Evolutionary conservation across 2,329 filamentous ascomycete species (phyloP).

Genomic region (Pseudogymnoascus sp.): DNA sequence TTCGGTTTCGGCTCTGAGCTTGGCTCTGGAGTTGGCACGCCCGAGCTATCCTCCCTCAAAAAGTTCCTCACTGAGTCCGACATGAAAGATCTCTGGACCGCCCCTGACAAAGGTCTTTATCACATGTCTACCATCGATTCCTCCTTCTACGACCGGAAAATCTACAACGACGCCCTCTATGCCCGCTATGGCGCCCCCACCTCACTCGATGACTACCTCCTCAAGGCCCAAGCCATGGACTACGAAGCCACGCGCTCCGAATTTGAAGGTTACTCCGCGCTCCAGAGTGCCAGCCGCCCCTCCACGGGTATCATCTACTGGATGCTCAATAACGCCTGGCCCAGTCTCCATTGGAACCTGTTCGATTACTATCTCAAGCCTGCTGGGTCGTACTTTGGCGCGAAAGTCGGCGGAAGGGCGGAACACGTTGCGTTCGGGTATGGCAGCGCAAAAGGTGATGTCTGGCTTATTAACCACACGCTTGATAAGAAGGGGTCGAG

Average conservation of each 20-base stretch:
- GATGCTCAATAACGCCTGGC: constrained; percentile 61
- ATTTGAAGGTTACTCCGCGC: constrained; percentile 46
- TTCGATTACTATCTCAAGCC: constrained; percentile 56
- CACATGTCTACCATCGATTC: constrained; percentile 52
- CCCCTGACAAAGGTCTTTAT: constrained; percentile 43
- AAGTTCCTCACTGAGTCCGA: constrained; percentile 45
- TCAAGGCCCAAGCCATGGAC: constrained; percentile 53
- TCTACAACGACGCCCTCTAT: constrained; percentile 49
- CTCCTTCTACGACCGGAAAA: constrained; percentile 44
- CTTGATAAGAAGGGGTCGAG: constrained; percentile 33
- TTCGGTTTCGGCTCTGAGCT: constrained; percentile 58
- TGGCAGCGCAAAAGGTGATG: constrained; percentile 25
- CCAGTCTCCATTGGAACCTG: constrained; percentile 55
- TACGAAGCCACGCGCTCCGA: constrained; percentile 54
- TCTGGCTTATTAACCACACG: constrained; percentile 49
- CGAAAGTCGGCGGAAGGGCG: constrained; percentile 39
- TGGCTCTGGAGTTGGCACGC: constrained; percentile 53
- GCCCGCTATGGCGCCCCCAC: constrained; percentile 42
- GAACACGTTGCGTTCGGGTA: constrained; percentile 52
- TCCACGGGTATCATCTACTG: constrained; percentile 57
- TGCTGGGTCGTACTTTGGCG: constrained; percentile 50
- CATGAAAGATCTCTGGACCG: constrained; percentile 47
- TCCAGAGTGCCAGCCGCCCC: constrained; percentile 41
- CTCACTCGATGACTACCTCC: constrained; percentile 47
- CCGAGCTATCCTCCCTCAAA: constrained; percentile 44